These are phyloP conservation scores for Coemansia sp. DNA, from an alignment of 192 early-diverging fungal species.

Conservation along the genomic window DNA sequence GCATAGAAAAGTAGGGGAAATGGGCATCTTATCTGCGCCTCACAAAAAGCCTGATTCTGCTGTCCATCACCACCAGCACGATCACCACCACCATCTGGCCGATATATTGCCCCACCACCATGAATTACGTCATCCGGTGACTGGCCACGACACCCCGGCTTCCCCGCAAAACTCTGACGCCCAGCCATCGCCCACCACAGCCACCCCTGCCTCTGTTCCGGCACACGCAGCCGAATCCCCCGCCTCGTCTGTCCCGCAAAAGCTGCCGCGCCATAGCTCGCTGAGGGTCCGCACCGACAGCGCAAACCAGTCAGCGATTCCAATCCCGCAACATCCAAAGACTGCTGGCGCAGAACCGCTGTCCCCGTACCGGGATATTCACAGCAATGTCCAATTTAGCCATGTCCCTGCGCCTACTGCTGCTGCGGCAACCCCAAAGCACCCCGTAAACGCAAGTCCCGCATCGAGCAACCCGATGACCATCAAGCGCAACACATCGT, in stretches of 20 bases:
- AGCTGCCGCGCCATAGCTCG: constrained; percentile 27
- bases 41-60: constrained; percentile 27
- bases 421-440: constrained; percentile 11
- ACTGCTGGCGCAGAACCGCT: constrained; percentile 32
- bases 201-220: not conserved
- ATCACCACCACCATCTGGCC: constrained; percentile 20
- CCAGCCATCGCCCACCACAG: constrained; percentile 9
- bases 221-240: constrained; percentile 8
- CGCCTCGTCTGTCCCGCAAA: constrained; percentile 6
- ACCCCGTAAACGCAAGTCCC: constrained; percentile 1
- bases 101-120: constrained; percentile 15
- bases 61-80: constrained; percentile 22
- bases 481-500: constrained; percentile 54
- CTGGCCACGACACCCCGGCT: constrained; percentile 8
- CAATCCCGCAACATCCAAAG: constrained; percentile 39
- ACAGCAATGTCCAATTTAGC: constrained; percentile 19
- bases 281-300: constrained; percentile 41
- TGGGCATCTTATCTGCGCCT: constrained; percentile 40
- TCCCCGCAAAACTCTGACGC: constrained; percentile 6
- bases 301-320: constrained; percentile 17
- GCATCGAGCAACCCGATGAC: constrained; percentile 24
- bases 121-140: constrained; percentile 7
- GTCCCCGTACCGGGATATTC: constrained; percentile 20
- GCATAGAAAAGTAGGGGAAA: not conserved
- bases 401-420: constrained; percentile 14